Evolutionary conservation across 2,329 filamentous ascomycete genomes (phyloP).

Genomic region (Pseudonectria buxi): DNA sequence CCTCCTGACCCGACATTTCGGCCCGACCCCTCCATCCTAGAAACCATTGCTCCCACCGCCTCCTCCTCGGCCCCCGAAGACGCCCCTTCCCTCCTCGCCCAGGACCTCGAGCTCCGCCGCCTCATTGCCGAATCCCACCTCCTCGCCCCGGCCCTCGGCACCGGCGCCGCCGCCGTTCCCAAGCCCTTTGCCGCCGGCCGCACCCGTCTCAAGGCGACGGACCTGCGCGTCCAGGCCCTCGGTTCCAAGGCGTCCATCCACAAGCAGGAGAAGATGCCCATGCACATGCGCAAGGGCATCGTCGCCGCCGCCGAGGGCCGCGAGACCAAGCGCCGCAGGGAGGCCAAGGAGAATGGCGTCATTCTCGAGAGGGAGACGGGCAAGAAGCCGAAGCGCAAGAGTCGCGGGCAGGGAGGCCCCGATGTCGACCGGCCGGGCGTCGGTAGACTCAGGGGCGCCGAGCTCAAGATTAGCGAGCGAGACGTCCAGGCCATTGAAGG

Average conservation of each 20-base stretch:
- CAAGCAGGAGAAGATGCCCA: constrained; percentile 80
- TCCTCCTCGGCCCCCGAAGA: constrained; percentile 44
- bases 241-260: constrained; percentile 72
- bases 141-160: constrained; percentile 45
- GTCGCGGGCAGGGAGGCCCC: constrained; percentile 41
- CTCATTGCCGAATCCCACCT: constrained; percentile 89
- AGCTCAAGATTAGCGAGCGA: constrained; percentile 67
- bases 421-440: constrained; percentile 71
- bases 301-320: constrained; percentile 54
- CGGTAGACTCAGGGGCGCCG: constrained; percentile 73
- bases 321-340: constrained; percentile 65
- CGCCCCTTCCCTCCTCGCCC: constrained; percentile 67
- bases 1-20: constrained; percentile 34
- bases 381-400: constrained; percentile 31
- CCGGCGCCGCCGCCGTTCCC: constrained; percentile 30
- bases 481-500: constrained; percentile 70
- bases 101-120: constrained; percentile 86
- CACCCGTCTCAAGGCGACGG: constrained; percentile 72
- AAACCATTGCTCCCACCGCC: constrained; percentile 16
- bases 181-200: constrained; percentile 53
- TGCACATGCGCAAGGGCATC: constrained; percentile 82
- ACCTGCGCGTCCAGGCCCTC: constrained; percentile 74
- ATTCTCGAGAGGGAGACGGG: constrained; percentile 61
- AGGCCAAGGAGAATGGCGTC: constrained; percentile 86
- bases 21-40: constrained; percentile 13